phyloP scores from a whole-genome alignment of 2,329 filamentous ascomycete genomes.

The Phialophora macrospora region DNA sequence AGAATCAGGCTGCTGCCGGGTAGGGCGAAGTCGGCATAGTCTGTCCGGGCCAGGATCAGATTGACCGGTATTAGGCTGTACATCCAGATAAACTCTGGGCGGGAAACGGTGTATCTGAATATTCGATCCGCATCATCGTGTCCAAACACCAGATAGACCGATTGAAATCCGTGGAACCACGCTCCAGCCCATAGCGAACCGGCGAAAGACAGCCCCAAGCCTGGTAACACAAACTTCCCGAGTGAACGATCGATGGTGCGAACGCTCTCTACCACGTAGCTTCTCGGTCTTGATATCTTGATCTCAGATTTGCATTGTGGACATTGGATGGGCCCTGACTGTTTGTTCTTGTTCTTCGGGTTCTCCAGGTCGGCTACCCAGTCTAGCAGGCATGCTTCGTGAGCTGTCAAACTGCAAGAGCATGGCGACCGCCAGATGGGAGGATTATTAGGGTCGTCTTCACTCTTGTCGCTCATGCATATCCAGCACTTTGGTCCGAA shows the following conservation, averaged over 20 bases:
- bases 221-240: conserved; percentile 66
- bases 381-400: conserved; percentile 85
- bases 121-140: conserved; percentile 63
- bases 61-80: conserved; percentile 71
- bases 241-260: conserved; percentile 63
- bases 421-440: conserved; percentile 83
- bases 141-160: conserved; percentile 70
- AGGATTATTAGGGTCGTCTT: conserved; percentile 64
- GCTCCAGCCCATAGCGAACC: conserved; percentile 58
- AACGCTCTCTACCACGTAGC: conserved; percentile 70
- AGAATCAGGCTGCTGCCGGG: conserved; percentile 66
- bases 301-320: conserved; percentile 89
- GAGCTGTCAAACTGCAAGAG: conserved; percentile 85
- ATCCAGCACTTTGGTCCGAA: conserved; percentile 66
- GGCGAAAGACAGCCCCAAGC: conserved; percentile 58
- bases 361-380: conserved; percentile 92
- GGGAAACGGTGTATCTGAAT: conserved; percentile 49
- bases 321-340: conserved; percentile 69
- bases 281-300: conserved; percentile 73
- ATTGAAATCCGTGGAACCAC: conserved; percentile 64
- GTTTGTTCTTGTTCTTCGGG: conserved; percentile 58
- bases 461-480: conserved; percentile 69
- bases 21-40: conserved; percentile 66
- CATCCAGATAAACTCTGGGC: conserved; percentile 55
- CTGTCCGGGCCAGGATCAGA: conserved; percentile 70